Base-by-base conservation (phyloP, 768 basidiomycete species). In the Podaxis sp. region DNA sequence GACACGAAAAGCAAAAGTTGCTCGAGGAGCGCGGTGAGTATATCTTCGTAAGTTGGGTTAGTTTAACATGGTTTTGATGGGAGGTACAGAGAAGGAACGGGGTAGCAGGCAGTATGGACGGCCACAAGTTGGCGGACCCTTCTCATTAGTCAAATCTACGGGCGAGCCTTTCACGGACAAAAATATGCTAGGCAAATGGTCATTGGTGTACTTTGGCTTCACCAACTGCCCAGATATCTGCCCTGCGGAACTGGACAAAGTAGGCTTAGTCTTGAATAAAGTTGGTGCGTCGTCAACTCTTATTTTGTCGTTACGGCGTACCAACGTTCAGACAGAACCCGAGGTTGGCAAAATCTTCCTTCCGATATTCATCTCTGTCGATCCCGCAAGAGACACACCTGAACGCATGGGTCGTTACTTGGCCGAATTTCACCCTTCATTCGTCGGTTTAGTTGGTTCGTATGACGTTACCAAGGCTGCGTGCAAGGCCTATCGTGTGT, bases 141-240 rank as follows among this genome's bases (percentile, higher is more conserved):
- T 99, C 80, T 75, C 77, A 3, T 80, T 99, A 54, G 84, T 80
- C 4, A 84, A 87, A 6, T 87, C 90, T 52, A 77, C 86, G 8
- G 87, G 86, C 60, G 76, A 82, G 59, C 74, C 84, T 0, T 99
- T 95, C 76, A 90, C 94, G 1, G 89, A 98, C 50, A 77, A 90
- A 59, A 85, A 96, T 70, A 78, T 99, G 51, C 74, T 90, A 26
- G 96, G 95, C 38, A 91, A 92, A 77, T 98, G 93, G 93, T 90
- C 83, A n/a, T 77, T 93, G 63, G 83, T 93, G 51, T 93, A 98
- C 78, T 99, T 99, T 76, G 97, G 97, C n/a, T 99, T 99, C 80
- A 96, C 96, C 33, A 96, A 99, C 75, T 99, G 97, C 75, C 96
- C 97, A 5, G 97, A 99, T 75, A 98, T 99, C 58, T 99, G 97